Percentiles rank a stretch among this genome's conserved stretches.
phyloP scores from a whole-genome alignment of 306 rosid species.

The Sesbania bispinosa region DNA sequence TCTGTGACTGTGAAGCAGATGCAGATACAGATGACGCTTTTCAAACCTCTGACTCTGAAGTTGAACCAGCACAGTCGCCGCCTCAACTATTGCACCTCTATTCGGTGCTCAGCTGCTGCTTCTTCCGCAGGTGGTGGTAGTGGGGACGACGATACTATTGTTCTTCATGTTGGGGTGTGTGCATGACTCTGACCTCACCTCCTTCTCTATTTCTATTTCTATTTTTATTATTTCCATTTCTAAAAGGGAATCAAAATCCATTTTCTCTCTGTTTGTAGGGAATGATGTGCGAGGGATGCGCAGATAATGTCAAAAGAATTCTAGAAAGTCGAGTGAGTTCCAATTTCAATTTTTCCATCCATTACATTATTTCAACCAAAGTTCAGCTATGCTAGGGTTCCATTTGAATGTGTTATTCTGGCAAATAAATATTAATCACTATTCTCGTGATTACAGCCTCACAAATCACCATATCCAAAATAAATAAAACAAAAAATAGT shows the following conservation, averaged over 20 bases:
- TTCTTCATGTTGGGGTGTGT: slow-evolving; percentile 30
- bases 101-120: slow-evolving; percentile 4
- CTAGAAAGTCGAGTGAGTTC: slow-evolving; percentile 66
- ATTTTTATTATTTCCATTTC: not conserved
- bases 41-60: not conserved
- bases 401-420: no score
- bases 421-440: no score
- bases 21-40: not conserved
- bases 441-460: no score
- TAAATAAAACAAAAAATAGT: no score
- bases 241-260: not conserved
- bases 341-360: no score
- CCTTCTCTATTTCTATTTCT: not conserved
- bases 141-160: not conserved
- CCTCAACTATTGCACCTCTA: not conserved
- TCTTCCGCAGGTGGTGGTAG: not conserved
- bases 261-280: slow-evolving; percentile 27
- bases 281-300: slow-evolving; percentile 83
- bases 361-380: no score
- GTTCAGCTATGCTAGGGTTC: no score
- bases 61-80: not conserved
- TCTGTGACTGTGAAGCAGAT: no score
- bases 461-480: no score
- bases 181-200: not conserved
- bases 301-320: slow-evolving; percentile 68